Base-by-base conservation (phyloP, 768 basidiomycete species). In the Tylopilus vinaceipallidus region DNA sequence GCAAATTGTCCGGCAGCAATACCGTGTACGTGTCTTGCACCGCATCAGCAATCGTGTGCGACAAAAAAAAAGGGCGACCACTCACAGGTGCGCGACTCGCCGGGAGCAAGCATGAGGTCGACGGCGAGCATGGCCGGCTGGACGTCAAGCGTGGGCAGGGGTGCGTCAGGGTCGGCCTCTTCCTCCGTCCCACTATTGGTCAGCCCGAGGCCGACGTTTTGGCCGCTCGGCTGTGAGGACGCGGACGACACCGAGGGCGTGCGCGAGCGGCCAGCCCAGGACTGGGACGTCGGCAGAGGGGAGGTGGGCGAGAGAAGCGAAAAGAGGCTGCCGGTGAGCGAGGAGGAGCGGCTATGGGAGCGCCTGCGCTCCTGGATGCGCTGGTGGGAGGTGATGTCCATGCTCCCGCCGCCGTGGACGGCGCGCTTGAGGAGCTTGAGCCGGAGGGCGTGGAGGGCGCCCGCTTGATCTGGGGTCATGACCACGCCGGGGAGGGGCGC, bases 41-140 rank as follows among this genome's bases (percentile, higher is more conserved):
- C 14, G 48, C 23, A 41, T 40, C 14, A 54, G 23, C 13, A 12
- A 0, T n/a, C n/a, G 10, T 7, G 24, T 8, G 23, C 7, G 2
- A 10, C 16, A 8, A 39, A 42, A 6, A 39, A 5, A 16, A n/a
- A n/a, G n/a, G n/a, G n/a, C n/a, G n/a, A n/a, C n/a, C n/a, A 34
- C 67, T 61, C 63, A 95, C 93, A 97, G 53, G 78, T 88, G 52
- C 83, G 79, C 29, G 82, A 86, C 67, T 95, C 87, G 4, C 94
- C 93, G n/a, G 92, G 91, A 3, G 71, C 75, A 16, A 99, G 74
- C 5, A 74, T 70, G 26, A 98, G 63, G 67, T 98, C 97, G 0
- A 99, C 91, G 0, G 88, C 93, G 10, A 98, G 73, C 81, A 98
- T 88, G 27, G 87, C 80, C 10, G 90, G 88, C 49, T 87, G 86